phyloP scores from a whole-genome alignment of 2,329 filamentous ascomycete species.

The Mycosphaerella sp. region DNA sequence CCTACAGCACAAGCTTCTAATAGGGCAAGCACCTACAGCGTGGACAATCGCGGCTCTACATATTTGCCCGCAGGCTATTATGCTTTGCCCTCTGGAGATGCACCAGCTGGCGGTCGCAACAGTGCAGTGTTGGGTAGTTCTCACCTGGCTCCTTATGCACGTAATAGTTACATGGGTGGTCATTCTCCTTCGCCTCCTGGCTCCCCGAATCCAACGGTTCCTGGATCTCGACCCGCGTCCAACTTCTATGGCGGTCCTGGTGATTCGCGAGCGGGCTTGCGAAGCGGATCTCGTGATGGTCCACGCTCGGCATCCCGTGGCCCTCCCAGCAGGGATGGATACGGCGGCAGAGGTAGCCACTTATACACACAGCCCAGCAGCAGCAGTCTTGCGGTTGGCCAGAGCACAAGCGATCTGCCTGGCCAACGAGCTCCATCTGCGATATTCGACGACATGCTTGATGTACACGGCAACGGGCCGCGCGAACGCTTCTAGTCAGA shows the following conservation, averaged over 20 bases:
- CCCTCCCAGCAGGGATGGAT: conserved; percentile 13
- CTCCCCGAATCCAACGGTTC: conserved; percentile 19
- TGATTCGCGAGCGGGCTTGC: conserved; percentile 14
- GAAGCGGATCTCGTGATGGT: conserved; percentile 7
- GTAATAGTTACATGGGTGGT: conserved; percentile 21
- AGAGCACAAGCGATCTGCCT: conserved; percentile 49
- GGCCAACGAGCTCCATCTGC: conserved; percentile 75
- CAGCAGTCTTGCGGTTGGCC: conserved; percentile 32
- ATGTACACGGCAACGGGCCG: conserved; percentile 53
- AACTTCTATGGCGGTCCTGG: conserved; percentile 13
- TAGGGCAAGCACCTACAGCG: conserved; percentile 30
- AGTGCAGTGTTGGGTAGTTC: conserved; percentile 40
- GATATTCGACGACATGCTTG: conserved; percentile 83
- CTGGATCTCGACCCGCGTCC: conserved; percentile 15
- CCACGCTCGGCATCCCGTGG: conserved; percentile 1
- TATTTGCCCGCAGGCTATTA: conserved; percentile 92
- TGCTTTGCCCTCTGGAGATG: conserved; percentile 54
- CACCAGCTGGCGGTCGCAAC: conserved; percentile 38
- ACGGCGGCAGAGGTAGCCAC: conserved; percentile 7
- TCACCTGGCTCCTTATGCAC: conserved; percentile 27
- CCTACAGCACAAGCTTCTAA: conserved; percentile 65
- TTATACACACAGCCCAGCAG: conserved; percentile 34
- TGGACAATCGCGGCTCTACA: conserved; percentile 60
- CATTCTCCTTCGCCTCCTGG: conserved; percentile 25
- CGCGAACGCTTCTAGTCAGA: conserved; percentile 17